These are phyloP conservation scores for Aspergillus ostianus DNA, from an alignment of 495 filamentous ascomycete genomes.

Conservation along the genomic window DNA sequence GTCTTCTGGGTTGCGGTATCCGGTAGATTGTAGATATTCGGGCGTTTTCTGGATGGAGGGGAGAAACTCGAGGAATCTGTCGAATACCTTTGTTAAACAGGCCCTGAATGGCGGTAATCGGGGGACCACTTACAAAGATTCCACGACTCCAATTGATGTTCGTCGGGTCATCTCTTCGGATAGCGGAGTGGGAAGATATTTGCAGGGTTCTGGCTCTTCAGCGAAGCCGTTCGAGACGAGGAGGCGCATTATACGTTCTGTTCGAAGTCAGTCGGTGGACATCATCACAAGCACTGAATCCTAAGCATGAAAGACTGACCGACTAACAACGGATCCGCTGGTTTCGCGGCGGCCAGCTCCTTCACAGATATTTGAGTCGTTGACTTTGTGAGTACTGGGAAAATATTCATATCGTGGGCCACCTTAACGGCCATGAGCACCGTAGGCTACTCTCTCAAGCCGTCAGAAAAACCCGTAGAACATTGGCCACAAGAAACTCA, in stretches of 20 bases:
- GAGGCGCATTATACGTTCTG: conserved; percentile 24
- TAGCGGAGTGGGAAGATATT: conserved; percentile 15
- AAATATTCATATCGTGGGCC: conserved; percentile 21
- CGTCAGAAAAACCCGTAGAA: not conserved
- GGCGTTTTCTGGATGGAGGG: conserved; percentile 23
- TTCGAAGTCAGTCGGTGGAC: not conserved
- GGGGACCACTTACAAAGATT: conserved; percentile 14
- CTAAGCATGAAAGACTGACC: conserved; percentile 9
- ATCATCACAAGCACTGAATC: not conserved
- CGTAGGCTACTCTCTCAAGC: conserved; percentile 10
- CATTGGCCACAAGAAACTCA: conserved; percentile 4
- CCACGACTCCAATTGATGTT: conserved; percentile 13
- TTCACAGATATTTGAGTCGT: not conserved
- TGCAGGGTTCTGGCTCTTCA: conserved; percentile 8
- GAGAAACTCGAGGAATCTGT: conserved; percentile 18
- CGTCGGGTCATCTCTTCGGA: conserved; percentile 19
- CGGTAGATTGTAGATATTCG: conserved; percentile 21
- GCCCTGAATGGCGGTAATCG: too few relatives aligned
- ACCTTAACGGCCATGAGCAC: conserved; percentile 23
- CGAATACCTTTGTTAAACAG: not conserved
- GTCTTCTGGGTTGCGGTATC: conserved; percentile 24
- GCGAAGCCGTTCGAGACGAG: conserved; percentile 18
- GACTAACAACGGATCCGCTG: conserved; percentile 15
- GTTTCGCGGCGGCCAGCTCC: conserved; percentile 12
- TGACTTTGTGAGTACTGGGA: conserved; percentile 9